A percentile compares a stretch with the other conserved stretches of the same genome.
Conservation (phyloP, 805 yeast genomes). For the Candida hungchunana region DNA sequence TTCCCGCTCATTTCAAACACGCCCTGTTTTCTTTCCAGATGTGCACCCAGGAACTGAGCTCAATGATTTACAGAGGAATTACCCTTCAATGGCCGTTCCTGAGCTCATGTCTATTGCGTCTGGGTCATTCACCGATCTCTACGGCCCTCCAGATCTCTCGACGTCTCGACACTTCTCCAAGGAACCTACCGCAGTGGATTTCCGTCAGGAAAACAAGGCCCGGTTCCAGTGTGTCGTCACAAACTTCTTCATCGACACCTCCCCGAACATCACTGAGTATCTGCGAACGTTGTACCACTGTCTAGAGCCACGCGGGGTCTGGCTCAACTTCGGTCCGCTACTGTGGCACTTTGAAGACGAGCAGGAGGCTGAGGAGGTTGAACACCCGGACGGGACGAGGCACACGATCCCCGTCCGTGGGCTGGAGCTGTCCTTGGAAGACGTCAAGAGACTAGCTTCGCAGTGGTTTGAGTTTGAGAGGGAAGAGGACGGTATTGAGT, state of each 20-base stretch:
- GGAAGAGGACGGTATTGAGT: constrained; percentile 39
- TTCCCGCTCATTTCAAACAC: constrained; percentile 41
- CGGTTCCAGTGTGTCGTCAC: constrained; percentile 47
- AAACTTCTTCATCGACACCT: constrained; percentile 61
- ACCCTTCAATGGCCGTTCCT: constrained; percentile 39
- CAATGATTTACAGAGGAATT: constrained; percentile 25
- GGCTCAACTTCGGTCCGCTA: constrained; percentile 68
- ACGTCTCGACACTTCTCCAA: constrained; percentile 16
- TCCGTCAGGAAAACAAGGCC: constrained; percentile 36
- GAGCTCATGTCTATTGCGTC: constrained; percentile 68
- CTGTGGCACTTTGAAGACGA: constrained; percentile 69
- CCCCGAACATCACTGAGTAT: constrained; percentile 56
- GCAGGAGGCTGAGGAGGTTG: constrained; percentile 26
- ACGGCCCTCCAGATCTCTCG: constrained; percentile 41
- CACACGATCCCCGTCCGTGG: constrained; percentile 42
- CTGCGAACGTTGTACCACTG: constrained; percentile 43
- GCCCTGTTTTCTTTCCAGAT: constrained; percentile 54
- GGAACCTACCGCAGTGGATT: constrained; percentile 37
- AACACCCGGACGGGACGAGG: constrained; percentile 19
- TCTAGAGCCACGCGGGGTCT: constrained; percentile 41
- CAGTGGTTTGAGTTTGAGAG: constrained; percentile 48
- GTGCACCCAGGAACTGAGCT: constrained; percentile 39
- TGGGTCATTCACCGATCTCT: constrained; percentile 67
- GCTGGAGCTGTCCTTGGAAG: constrained; percentile 55
- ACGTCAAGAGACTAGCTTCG: constrained; percentile 42